Conservation (phyloP, 768 basidiomycete genomes). For the Mycena indigotica region DNA sequence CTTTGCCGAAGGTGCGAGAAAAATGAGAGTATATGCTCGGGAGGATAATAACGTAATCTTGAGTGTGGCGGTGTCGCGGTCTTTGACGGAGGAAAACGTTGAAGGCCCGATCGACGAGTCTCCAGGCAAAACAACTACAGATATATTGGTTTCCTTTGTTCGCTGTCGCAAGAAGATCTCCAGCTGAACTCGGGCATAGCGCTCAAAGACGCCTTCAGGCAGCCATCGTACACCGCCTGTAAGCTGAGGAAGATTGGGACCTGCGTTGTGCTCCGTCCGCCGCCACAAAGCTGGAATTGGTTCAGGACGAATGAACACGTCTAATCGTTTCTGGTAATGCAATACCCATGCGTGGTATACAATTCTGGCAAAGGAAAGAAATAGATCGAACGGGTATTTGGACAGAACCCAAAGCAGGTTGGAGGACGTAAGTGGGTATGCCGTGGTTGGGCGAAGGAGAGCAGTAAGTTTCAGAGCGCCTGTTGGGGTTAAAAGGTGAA, state of each 20-base stretch:
- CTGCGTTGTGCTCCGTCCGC: neutral
- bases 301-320: constrained; percentile 62
- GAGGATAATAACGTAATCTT: constrained; percentile 47
- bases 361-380: constrained; percentile 62
- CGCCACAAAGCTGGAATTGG: constrained; percentile 38
- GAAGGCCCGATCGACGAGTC: constrained; percentile 33
- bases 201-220: constrained; percentile 33
- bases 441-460: constrained; percentile 38
- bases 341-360: constrained; percentile 60
- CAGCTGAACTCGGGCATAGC: constrained; percentile 34
- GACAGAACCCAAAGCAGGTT: constrained; percentile 42
- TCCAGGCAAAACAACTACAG: constrained; percentile 43
- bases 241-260: neutral
- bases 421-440: constrained; percentile 42
- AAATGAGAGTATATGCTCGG: constrained; percentile 49
- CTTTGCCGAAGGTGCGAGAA: constrained; percentile 44
- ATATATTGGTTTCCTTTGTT: constrained; percentile 35
- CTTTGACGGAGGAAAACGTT: constrained; percentile 17
- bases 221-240: constrained; percentile 42
- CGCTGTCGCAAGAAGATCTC: constrained; percentile 39
- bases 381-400: constrained; percentile 52
- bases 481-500: constrained; percentile 38
- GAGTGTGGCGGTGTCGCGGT: constrained; percentile 24
- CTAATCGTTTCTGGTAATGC: constrained; percentile 60
- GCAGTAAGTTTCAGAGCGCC: constrained; percentile 58